Conservation (phyloP, 371 early-diverging fungal species). For the Haplosporangium sp. region DNA sequence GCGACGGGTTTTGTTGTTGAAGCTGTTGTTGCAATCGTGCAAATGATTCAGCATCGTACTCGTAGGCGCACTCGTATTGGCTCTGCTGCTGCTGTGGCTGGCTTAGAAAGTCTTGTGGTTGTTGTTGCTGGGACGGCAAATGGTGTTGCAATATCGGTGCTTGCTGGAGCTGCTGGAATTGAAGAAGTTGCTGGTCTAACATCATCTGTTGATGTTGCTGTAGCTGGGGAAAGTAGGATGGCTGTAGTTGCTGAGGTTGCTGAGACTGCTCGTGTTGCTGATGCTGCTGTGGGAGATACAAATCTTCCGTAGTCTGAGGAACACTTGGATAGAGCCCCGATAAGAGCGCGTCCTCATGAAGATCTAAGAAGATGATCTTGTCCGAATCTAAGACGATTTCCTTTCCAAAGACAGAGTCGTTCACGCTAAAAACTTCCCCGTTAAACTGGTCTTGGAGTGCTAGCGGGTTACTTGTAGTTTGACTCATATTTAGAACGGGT, state of each 20-base stretch:
- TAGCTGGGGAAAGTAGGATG: neutral
- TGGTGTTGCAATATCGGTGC: neutral
- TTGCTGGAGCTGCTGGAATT: neutral
- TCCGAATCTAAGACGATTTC: conserved; percentile 1
- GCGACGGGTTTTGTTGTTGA: neutral
- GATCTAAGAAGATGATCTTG: neutral
- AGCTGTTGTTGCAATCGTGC: too few relatives aligned
- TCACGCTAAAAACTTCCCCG: too few relatives aligned
- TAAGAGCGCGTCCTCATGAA: neutral
- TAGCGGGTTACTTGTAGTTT: too few relatives aligned
- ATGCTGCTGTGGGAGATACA: too few relatives aligned
- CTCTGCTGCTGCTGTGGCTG: neutral
- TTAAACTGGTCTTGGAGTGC: too few relatives aligned
- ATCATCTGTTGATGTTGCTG: neutral
- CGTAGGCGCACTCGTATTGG: neutral
- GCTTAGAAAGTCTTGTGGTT: neutral
- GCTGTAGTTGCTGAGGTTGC: too few relatives aligned
- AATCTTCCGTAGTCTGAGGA: too few relatives aligned
- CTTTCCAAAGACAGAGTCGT: neutral
- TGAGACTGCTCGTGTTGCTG: too few relatives aligned
- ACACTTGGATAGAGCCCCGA: neutral
- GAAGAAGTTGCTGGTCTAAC: neutral
- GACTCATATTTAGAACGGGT: too few relatives aligned
- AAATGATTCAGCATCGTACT: neutral
- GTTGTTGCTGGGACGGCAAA: neutral